Percentiles rank a stretch among this genome's conserved stretches.
These are phyloP conservation scores for Ustilago nuda DNA, from an alignment of 1,284 basidiomycete genomes.

Conservation along the genomic window DNA sequence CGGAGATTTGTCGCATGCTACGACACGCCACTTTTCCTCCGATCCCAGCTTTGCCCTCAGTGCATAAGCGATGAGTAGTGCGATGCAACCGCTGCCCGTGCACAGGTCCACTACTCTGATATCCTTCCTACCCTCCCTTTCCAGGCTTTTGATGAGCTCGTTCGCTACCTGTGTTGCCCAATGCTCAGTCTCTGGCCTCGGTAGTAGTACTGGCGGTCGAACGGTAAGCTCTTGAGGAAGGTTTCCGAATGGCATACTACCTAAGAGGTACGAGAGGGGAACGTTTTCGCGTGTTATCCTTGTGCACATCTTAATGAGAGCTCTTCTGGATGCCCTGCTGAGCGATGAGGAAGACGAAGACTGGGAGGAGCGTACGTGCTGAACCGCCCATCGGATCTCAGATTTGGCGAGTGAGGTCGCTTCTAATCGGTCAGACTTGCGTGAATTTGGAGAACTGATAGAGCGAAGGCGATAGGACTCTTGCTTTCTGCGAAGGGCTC, in stretches of 20 bases:
- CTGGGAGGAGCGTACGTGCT: slow-evolving; percentile 27
- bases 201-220: slow-evolving; percentile 30
- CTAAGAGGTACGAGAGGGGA: slow-evolving; percentile 39
- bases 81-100: slow-evolving; percentile 41
- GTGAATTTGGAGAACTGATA: not conserved
- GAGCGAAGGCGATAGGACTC: slow-evolving; percentile 27
- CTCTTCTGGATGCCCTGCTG: slow-evolving; percentile 16
- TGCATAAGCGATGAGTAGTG: slow-evolving; percentile 34
- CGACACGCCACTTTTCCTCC: slow-evolving; percentile 18
- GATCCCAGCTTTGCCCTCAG: slow-evolving; percentile 14
- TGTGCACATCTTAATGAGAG: slow-evolving; percentile 19
- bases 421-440: slow-evolving; percentile 28
- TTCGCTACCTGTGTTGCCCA: slow-evolving; percentile 32
- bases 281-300: slow-evolving; percentile 32
- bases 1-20: slow-evolving; percentile 36
- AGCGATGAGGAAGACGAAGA: not conserved
- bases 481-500: slow-evolving; percentile 25
- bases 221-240: slow-evolving; percentile 31
- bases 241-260: slow-evolving; percentile 31
- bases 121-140: not conserved
- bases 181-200: slow-evolving; percentile 43
- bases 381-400: slow-evolving; percentile 34
- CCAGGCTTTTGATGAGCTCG: not conserved
- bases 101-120: slow-evolving; percentile 36
- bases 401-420: slow-evolving; percentile 28